Evolutionary conservation across 2,329 filamentous ascomycete genomes (phyloP), one percentile per base, ranked within the genome.

Genomic region (Cordyceps farinosa): DNA sequence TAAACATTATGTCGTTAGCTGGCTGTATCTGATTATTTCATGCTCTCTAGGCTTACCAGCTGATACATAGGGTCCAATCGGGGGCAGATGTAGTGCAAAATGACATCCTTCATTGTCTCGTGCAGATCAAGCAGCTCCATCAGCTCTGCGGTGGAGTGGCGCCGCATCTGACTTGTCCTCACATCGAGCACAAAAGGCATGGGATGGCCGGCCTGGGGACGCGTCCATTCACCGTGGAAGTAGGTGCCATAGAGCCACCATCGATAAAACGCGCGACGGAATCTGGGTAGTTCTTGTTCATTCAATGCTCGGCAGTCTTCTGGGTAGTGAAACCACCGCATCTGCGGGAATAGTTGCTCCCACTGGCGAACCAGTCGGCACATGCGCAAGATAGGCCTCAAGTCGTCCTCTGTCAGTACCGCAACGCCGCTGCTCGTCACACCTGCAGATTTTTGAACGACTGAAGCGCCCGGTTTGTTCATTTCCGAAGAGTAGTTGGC

Each of bases 201-300:
- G 0, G 77, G 77, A 51, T 76, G 71, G 2, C 75, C 76, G 47
- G 72, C 62, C 9, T 74, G 73, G 4, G 77, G 77, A 32, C 74
- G 71, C 10, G 73, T 76, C 42, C 73, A 71, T 38, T 78, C 77
- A 11, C 78, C 78, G 53, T 85, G 82, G 64, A 84, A 84, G 65
- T 82, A 80, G 40, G 77, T 76, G 7, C 80, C 76, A 65, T 82
- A 85, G 4, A 83, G 74, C 82, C 82, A 84, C 82, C 82, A 86
- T 38, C 76, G 72, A 57, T 82, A 83, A 36, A 85, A 70, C 0
- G 80, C 82, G 65, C 77, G 76, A 5, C 83, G 78, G 57, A 84
- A 75, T 54, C 82, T 77, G n/a, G 70, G 66, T 34, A 74, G 74
- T 67, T 86, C 83, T 32, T 75, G 71, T 0, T 69, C 59, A 8